phyloP scores from a whole-genome alignment of 306 rosid genomes.

The Oemleria cerasiformis region DNA sequence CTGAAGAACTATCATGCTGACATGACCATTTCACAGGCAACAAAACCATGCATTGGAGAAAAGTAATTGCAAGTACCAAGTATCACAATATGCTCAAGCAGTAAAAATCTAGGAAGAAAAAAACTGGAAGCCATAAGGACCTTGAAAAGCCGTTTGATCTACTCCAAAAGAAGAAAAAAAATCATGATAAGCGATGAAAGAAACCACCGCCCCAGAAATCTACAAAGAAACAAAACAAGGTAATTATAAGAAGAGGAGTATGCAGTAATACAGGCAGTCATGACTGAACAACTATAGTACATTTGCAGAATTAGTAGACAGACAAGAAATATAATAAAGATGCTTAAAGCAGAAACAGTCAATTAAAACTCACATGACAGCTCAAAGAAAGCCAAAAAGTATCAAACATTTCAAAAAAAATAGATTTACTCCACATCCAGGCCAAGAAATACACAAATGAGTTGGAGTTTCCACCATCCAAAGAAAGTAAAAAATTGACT shows the following conservation, averaged over 20 bases:
- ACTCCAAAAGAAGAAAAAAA: background rate
- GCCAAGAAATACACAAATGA: background rate
- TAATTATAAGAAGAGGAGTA: background rate
- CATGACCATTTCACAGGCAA: background rate
- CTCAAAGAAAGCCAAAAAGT: background rate
- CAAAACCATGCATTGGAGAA: background rate
- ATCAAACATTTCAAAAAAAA: background rate
- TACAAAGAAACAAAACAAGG: background rate
- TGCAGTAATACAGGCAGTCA: background rate
- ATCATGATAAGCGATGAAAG: background rate
- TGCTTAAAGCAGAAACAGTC: background rate
- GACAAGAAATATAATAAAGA: background rate
- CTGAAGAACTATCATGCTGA: constrained; percentile 1
- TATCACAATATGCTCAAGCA: background rate
- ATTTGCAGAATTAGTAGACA: background rate
- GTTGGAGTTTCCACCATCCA: background rate
- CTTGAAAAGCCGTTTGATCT: background rate
- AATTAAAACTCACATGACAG: background rate
- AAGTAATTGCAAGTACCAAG: background rate
- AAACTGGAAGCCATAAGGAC: background rate
- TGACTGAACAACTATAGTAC: background rate
- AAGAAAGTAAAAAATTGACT: background rate
- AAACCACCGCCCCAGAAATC: background rate
- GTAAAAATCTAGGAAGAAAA: background rate
- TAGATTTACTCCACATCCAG: background rate